Evolutionary conservation across 139 green algal species (phyloP).

Genomic region (Coccomyxa sp.): DNA sequence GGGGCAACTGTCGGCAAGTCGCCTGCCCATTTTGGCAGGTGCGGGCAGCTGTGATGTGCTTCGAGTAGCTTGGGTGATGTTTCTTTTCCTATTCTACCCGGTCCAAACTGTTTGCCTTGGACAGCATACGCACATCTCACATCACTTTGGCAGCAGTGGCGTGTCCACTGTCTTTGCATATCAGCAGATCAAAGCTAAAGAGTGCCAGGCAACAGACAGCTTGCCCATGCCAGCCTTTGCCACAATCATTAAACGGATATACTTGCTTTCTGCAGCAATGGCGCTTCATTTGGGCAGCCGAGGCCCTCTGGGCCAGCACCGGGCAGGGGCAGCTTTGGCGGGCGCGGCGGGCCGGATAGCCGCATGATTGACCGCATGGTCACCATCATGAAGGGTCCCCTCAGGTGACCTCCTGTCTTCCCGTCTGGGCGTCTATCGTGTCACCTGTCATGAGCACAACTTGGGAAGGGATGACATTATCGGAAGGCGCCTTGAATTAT

Average conservation of each 20-base stretch:
- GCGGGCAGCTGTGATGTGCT: background rate
- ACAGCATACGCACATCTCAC: background rate
- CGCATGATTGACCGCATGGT: slow-evolving; percentile 42
- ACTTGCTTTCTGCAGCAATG: background rate
- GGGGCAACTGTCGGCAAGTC: background rate
- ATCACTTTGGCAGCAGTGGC: background rate
- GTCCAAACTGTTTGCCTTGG: background rate
- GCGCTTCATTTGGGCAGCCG: background rate
- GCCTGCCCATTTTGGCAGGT: background rate
- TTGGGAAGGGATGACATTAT: background rate
- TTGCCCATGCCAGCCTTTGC: too few relatives aligned
- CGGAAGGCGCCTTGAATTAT: background rate
- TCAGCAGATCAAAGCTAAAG: too few relatives aligned
- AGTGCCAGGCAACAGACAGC: too few relatives aligned
- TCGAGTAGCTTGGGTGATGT: background rate
- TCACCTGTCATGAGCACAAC: too few relatives aligned
- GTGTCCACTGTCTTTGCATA: too few relatives aligned
- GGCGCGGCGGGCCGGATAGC: slow-evolving; percentile 17
- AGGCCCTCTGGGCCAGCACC: background rate
- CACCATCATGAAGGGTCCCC: slow-evolving; percentile 56
- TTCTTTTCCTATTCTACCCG: background rate
- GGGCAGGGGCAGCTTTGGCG: slow-evolving; percentile 11
- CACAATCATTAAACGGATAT: too few relatives aligned
- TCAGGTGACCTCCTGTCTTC: slow-evolving; percentile 26
- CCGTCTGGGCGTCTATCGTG: too few relatives aligned